Percentiles rank a stretch among this genome's conserved stretches.
These are phyloP conservation scores for Fusarium nygamai DNA, from an alignment of 2,329 filamentous ascomycete species.

Conservation along the genomic window DNA sequence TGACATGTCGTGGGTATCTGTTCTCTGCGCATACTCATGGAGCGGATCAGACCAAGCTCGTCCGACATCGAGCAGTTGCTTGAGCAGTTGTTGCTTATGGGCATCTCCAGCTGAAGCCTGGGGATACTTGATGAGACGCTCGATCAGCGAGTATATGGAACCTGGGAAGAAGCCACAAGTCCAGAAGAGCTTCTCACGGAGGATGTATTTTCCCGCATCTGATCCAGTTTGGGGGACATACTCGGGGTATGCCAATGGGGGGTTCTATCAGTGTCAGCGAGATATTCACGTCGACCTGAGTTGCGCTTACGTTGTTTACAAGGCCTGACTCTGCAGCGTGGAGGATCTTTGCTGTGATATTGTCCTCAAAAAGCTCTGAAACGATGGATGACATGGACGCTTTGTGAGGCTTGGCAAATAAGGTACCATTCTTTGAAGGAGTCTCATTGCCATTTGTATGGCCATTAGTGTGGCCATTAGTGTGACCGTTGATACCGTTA, in stretches of 20 bases:
- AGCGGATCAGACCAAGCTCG: slow-evolving; percentile 50
- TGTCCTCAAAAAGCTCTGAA: slow-evolving; percentile 31
- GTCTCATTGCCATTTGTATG: background rate
- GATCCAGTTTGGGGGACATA: slow-evolving; percentile 34
- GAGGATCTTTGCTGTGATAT: slow-evolving; percentile 34
- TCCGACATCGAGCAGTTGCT: slow-evolving; percentile 34
- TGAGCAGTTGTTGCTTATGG: slow-evolving; percentile 35
- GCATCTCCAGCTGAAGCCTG: slow-evolving; percentile 23
- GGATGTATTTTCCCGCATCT: slow-evolving; percentile 29
- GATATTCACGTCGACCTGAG: rapidly evolving
- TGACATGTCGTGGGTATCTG: slow-evolving; percentile 63
- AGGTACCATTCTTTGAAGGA: background rate
- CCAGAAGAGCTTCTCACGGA: slow-evolving; percentile 45
- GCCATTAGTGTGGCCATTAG: background rate
- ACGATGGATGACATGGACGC: background rate
- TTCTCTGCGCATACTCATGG: slow-evolving; percentile 47
- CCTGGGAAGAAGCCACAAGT: slow-evolving; percentile 54
- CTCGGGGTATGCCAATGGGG: slow-evolving; percentile 33
- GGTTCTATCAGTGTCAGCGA: slow-evolving; percentile 12
- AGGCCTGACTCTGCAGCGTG: slow-evolving; percentile 19
- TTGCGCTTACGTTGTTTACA: slow-evolving; percentile 15
- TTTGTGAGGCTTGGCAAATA: background rate
- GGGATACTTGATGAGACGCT: slow-evolving; percentile 48
- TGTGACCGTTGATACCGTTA: background rate
- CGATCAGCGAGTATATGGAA: slow-evolving; percentile 48